These are phyloP conservation scores for Coemansia sp. DNA, from an alignment of 192 early-diverging fungal species.

Conservation along the genomic window DNA sequence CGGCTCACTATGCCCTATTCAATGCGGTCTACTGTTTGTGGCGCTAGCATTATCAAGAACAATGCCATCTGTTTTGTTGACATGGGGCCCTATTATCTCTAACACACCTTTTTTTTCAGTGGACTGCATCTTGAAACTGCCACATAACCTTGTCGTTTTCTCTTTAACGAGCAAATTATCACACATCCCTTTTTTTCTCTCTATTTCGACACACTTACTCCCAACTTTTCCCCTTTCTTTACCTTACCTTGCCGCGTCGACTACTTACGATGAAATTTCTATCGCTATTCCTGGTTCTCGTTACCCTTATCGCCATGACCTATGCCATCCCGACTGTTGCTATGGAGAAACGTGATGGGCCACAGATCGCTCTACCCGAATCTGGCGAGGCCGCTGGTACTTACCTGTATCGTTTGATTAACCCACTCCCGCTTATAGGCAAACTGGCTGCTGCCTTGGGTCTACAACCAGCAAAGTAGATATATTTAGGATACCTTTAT, in stretches of 20 bases:
- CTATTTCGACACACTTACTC: neutral
- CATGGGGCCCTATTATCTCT: too few species aligned
- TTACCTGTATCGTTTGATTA: constrained; percentile 25
- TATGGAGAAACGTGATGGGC: constrained; percentile 25
- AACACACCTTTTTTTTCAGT: too few species aligned
- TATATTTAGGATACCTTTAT: neutral
- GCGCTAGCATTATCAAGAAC: neutral
- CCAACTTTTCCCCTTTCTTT: neutral
- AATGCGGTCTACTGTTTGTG: neutral
- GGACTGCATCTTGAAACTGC: too few species aligned
- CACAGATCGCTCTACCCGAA: constrained; percentile 26
- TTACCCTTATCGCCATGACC: neutral
- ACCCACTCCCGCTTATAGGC: constrained; percentile 21
- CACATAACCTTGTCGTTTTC: neutral
- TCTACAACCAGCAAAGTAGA: constrained; percentile 25
- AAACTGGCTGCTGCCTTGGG: constrained; percentile 19
- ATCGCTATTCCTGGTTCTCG: constrained; percentile 13
- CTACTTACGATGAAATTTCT: constrained; percentile 22
- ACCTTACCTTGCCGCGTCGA: neutral
- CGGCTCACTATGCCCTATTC: neutral
- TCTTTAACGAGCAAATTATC: neutral
- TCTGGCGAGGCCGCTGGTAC: constrained; percentile 23
- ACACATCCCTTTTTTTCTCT: neutral
- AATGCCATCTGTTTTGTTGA: neutral
- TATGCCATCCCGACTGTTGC: neutral